Base-by-base conservation (phyloP, 495 filamentous ascomycete genomes). In the Hypomontagnella submonticulosa region DNA sequence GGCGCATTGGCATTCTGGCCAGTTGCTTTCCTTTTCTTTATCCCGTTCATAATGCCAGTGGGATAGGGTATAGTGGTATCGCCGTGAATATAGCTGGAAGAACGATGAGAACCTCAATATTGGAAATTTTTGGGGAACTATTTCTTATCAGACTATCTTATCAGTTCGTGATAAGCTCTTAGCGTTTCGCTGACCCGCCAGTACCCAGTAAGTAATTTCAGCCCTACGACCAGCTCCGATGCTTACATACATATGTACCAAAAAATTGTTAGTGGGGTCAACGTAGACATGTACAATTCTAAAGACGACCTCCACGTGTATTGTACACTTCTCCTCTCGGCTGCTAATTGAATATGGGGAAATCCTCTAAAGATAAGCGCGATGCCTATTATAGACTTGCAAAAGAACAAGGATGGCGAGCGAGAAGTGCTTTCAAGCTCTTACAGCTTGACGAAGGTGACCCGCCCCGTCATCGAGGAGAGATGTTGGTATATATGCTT, bases 321-420 rank as follows among this genome's bases (percentile, higher is more conserved):
- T 40, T 34, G 4, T 15, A 32, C 23, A 18, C 4, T 8, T 44
- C 37, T 6, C 7, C 33, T 37, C 4, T 1, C 36, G 2, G 6
- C 18, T 16, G 15, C 37, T 41, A 18, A 19, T 23, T 49, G 4
- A 61, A 38, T 18, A 99, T 99, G 95, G 95, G 95, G 1, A 97
- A 97, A 75, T 97, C 95, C 0, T 97, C 93, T 34, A 99, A 99
- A 78, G 95, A 99, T 72, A 99, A 99, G 80, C 90, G 95, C 47
- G 95, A 99, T 74, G 91, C 92, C 51, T 99, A 99, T 78, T 99
- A 99, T 73, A 87, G 95, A 27, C 89, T 99, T 6, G 95, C 95
- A 3, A 99, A 99, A 79, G 95, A 99, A 71, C 93, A 98, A 83
- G 94, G 95, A 58, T 99, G 93, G 93, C 91, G 95, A 20, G 95